Conservation (phyloP, 306 rosid species). For the Pyrus bretschneideri region DNA sequence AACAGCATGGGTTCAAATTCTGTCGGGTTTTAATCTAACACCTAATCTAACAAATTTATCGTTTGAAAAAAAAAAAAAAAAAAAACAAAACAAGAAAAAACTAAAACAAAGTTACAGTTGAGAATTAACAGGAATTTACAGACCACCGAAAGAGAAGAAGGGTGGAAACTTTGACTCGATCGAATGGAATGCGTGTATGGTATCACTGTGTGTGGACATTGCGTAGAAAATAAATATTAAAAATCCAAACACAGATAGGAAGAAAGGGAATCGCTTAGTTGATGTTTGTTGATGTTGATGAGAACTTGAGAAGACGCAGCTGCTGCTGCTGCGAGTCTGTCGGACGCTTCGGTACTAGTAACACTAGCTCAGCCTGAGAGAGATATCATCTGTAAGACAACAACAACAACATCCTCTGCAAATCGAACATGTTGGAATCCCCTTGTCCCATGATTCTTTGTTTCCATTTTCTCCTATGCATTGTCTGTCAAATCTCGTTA, state of each 20-base stretch:
- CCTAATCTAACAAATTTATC: too few relatives aligned
- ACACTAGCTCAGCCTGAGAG: neutral
- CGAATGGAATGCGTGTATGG: neutral
- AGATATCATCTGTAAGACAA: neutral
- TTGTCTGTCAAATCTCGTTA: neutral
- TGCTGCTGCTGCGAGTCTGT: constrained; percentile 3
- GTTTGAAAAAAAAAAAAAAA: too few relatives aligned
- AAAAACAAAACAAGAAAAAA: too few relatives aligned
- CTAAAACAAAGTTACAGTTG: neutral
- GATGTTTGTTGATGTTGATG: neutral
- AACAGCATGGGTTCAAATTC: too few relatives aligned
- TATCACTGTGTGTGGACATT: neutral
- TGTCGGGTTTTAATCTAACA: too few relatives aligned
- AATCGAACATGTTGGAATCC: neutral
- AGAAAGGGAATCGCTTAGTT: neutral
- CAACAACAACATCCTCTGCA: neutral
- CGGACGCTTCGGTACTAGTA: neutral
- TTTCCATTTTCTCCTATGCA: neutral
- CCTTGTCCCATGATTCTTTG: neutral
- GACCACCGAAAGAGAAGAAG: neutral
- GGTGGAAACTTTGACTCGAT: neutral
- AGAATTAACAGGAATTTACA: neutral
- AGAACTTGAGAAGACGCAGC: neutral
- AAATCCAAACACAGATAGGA: neutral
- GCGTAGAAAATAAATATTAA: neutral